A percentile compares a stretch with the other conserved stretches of the same genome.
These are phyloP conservation scores for Solanum gracilifrons DNA, from an alignment of 257 asterid species.

Conservation along the genomic window DNA sequence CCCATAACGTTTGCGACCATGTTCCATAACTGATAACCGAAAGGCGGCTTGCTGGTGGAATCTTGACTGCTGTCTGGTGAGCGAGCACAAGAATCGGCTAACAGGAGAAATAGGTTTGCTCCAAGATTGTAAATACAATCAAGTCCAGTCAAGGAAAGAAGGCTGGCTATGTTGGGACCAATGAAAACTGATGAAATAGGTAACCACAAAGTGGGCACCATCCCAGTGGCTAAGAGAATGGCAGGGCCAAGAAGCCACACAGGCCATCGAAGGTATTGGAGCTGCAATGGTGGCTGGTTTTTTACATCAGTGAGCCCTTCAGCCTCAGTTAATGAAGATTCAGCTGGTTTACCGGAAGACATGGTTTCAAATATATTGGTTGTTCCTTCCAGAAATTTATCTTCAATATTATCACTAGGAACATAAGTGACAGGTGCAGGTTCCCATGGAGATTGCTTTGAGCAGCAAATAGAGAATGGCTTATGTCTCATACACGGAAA, in stretches of 20 bases:
- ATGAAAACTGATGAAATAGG: slow-evolving; percentile 75
- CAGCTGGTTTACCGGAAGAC: slow-evolving; percentile 23
- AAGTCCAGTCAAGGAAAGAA: slow-evolving; percentile 80
- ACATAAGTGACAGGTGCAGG: slow-evolving; percentile 58
- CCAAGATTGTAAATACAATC: slow-evolving; percentile 96
- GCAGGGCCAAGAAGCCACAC: slow-evolving; percentile 81
- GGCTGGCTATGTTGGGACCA: slow-evolving; percentile 93
- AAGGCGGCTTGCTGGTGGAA: slow-evolving; percentile 56
- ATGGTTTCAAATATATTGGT: slow-evolving; percentile 51
- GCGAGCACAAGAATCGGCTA: slow-evolving; percentile 75
- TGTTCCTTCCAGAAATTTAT: slow-evolving; percentile 22
- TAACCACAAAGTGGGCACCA: slow-evolving; percentile 87
- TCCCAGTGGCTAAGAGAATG: slow-evolving; percentile 68
- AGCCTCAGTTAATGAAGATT: slow-evolving; percentile 22
- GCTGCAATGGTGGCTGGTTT: slow-evolving; percentile 10
- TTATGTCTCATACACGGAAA: not conserved
- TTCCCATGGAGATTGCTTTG: slow-evolving; percentile 58
- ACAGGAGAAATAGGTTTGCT: slow-evolving; percentile 79
- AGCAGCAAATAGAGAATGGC: slow-evolving; percentile 14
- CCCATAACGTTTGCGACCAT: slow-evolving; percentile 52
- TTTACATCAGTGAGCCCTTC: slow-evolving; percentile 15
- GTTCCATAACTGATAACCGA: slow-evolving; percentile 67
- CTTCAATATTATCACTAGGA: slow-evolving; percentile 20
- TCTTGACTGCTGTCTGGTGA: slow-evolving; percentile 8
- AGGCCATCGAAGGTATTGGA: slow-evolving; percentile 39